Evolutionary conservation across 163 green algal genomes (phyloP).

Genomic region (Prototheca wickerhamii): DNA sequence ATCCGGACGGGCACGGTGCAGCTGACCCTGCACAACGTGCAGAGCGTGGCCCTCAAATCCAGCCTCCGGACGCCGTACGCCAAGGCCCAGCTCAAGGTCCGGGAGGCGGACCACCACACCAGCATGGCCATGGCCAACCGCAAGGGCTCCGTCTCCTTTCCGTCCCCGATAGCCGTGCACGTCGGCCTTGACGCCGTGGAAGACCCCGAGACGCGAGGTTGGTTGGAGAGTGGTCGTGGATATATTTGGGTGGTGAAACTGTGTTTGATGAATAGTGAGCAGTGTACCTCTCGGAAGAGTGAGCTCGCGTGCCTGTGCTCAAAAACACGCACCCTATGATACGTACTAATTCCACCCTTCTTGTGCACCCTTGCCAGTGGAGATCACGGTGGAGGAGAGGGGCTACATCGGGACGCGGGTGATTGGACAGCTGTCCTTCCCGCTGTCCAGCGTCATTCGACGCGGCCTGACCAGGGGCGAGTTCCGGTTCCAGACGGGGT

Average conservation of each 20-base stretch:
- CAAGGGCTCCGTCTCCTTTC: background rate
- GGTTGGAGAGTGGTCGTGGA: background rate
- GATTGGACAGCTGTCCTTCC: background rate
- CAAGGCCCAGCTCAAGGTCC: background rate
- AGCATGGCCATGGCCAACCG: background rate
- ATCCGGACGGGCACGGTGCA: background rate
- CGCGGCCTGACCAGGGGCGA: background rate
- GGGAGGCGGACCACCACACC: background rate
- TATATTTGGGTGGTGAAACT: background rate
- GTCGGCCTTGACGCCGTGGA: background rate
- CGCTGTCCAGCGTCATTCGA: background rate
- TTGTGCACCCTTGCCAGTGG: background rate
- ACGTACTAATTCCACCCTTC: no score
- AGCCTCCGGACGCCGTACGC: background rate
- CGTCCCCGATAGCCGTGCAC: background rate
- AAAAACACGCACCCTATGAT: background rate
- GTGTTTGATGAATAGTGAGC: background rate
- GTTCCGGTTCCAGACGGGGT: background rate
- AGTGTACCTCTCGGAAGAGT: background rate
- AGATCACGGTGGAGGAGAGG: background rate
- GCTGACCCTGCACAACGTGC: background rate
- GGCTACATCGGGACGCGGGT: background rate
- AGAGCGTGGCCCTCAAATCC: background rate
- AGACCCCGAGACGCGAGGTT: background rate
- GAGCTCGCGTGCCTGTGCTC: background rate